A percentile compares a stretch with the other conserved stretches of the same genome.
Conservation (phyloP, 1,284 basidiomycete species). For the Leccinum subspadiceum region DNA sequence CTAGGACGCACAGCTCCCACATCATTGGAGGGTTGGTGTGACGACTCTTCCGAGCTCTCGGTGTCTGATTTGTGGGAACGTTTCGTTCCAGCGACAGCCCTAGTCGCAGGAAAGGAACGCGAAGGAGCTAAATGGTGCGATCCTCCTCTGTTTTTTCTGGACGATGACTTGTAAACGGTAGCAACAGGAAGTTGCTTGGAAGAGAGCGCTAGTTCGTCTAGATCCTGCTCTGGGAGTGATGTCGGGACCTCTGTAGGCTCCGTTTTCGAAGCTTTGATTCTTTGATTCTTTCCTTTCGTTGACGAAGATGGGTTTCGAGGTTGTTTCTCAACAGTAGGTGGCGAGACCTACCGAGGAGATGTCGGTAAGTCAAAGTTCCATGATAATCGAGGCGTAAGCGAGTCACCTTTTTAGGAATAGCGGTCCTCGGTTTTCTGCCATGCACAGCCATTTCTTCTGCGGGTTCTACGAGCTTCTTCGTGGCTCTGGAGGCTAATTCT, state of each 20-base stretch:
- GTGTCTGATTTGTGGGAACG: conserved; percentile 28
- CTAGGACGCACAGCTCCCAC: background rate
- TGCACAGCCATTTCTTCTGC: conserved; percentile 3
- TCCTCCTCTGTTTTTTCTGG: conserved; percentile 7
- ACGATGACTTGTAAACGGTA: conserved; percentile 2
- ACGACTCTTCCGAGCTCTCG: conserved; percentile 21
- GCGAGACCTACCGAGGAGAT: conserved; percentile 2
- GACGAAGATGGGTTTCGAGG: conserved; percentile 10
- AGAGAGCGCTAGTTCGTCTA: conserved; percentile 9
- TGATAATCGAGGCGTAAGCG: background rate
- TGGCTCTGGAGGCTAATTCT: conserved; percentile 13
- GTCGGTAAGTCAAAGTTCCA: conserved; percentile 8
- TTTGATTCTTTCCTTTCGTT: conserved; percentile 12
- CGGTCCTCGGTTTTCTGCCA: conserved; percentile 8
- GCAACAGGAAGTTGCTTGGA: conserved; percentile 1
- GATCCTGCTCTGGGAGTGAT: conserved; percentile 38
- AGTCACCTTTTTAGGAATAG: conserved; percentile 21
- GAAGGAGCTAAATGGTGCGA: conserved; percentile 1
- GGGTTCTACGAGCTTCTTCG: conserved; percentile 14
- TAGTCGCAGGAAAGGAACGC: conserved; percentile 4
- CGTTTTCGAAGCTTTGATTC: conserved; percentile 12
- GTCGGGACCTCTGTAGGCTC: conserved; percentile 35
- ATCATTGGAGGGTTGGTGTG: conserved; percentile 8
- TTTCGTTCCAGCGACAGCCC: conserved; percentile 19
- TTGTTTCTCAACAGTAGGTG: conserved; percentile 6